A percentile compares a stretch with the other conserved stretches of the same genome.
These are phyloP conservation scores for Austroboletus niveus DNA, from an alignment of 1,284 basidiomycete genomes.

Conservation along the genomic window DNA sequence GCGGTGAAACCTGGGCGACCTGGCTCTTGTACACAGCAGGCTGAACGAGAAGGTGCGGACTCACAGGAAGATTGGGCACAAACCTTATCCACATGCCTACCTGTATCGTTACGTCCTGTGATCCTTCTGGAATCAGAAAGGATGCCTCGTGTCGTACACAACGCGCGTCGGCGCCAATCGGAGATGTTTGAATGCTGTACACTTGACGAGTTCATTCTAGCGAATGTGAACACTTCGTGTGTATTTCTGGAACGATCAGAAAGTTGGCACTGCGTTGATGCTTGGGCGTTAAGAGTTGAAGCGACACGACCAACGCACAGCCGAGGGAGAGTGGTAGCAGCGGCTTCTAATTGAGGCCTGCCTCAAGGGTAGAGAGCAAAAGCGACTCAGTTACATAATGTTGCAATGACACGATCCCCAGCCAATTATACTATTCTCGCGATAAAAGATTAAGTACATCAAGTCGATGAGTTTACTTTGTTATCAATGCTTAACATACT, in stretches of 20 bases:
- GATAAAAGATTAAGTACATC: neutral
- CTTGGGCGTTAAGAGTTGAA: too few species aligned
- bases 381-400: too few species aligned
- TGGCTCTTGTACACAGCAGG: neutral
- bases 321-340: neutral
- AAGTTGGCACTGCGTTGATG: neutral
- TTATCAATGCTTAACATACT: constrained; percentile 78
- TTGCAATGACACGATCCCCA: too few species aligned
- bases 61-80: neutral
- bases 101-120: constrained; percentile 2
- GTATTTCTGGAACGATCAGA: neutral
- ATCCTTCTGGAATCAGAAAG: neutral
- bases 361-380: too few species aligned
- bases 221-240: neutral
- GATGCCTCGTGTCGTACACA: neutral
- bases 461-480: constrained; percentile 57
- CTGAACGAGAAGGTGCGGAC: neutral
- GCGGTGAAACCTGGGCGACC: neutral
- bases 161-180: neutral
- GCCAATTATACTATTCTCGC: neutral
- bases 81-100: neutral
- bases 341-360: too few species aligned
- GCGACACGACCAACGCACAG: neutral
- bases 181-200: neutral
- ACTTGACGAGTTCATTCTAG: neutral